These are phyloP conservation scores for Arachis hypogaea DNA, from an alignment of 306 rosid species.

Conservation along the genomic window DNA sequence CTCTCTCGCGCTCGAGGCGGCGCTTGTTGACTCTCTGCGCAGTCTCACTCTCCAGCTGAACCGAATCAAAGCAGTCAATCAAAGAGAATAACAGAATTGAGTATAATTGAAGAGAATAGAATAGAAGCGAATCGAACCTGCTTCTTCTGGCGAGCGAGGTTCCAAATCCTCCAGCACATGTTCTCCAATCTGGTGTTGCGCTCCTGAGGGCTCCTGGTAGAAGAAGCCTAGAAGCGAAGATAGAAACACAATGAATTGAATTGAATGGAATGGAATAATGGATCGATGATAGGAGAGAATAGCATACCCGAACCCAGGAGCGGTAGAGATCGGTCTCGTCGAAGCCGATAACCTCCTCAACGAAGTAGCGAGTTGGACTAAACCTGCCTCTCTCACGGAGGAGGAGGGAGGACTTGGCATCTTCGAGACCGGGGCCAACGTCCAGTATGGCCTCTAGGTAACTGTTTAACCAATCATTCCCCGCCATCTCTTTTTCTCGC, in stretches of 20 bases:
- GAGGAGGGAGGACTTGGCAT: conserved; percentile 79
- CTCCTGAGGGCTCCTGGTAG: conserved; percentile 97
- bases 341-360: conserved; percentile 91
- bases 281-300: not conserved
- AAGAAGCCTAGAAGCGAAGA: conserved; percentile 64
- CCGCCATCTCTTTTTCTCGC: conserved; percentile 57
- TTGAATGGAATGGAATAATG: not conserved
- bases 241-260: not conserved
- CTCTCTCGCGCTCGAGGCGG: conserved; percentile 82
- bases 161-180: conserved; percentile 99
- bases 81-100: not conserved
- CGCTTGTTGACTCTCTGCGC: conserved; percentile 71
- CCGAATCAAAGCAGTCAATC: not conserved
- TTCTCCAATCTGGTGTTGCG: conserved; percentile 97
- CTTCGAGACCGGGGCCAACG: conserved; percentile 85
- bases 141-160: conserved; percentile 96
- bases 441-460: conserved; percentile 94
- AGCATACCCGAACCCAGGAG: conserved; percentile 85
- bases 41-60: conserved; percentile 81
- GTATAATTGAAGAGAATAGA: not conserved
- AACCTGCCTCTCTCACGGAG: conserved; percentile 93
- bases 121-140: conserved; percentile 55
- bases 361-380: conserved; percentile 96
- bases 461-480: conserved; percentile 95
- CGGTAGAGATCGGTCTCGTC: conserved; percentile 99